These are phyloP conservation scores for Ulvella scutata DNA, from an alignment of 139 green algal genomes.

Conservation along the genomic window DNA sequence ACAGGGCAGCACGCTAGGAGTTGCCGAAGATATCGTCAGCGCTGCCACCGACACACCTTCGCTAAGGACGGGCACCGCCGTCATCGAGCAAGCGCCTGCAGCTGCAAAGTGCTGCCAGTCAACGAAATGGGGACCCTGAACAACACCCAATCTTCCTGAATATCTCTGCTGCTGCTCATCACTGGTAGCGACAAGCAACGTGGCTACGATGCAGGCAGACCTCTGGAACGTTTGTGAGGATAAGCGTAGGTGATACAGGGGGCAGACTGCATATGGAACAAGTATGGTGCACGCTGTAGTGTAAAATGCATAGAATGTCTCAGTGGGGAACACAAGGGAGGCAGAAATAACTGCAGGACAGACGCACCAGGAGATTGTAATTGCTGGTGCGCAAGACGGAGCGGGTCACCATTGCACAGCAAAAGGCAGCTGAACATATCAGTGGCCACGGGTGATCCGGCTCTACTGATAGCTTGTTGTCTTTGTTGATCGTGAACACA, in stretches of 20 bases:
- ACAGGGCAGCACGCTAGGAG: neutral
- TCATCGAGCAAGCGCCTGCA: neutral
- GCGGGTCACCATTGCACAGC: neutral
- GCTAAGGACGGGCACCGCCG: neutral
- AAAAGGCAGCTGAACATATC: neutral
- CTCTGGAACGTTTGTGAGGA: no score
- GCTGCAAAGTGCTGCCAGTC: neutral
- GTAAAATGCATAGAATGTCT: no score
- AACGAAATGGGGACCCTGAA: neutral
- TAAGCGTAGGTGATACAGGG: no score
- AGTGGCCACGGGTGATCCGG: neutral
- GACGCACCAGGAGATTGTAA: neutral
- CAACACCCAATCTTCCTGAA: no score
- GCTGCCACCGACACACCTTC: neutral
- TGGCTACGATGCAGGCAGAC: no score
- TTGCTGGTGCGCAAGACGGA: neutral
- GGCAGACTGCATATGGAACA: no score
- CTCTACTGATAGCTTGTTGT: neutral
- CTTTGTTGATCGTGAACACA: neutral
- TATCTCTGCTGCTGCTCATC: no score
- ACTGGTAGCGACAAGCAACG: no score
- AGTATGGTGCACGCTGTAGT: no score
- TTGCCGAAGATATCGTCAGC: neutral
- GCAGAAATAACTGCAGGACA: neutral
- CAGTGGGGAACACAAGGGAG: no score